A percentile compares a stretch with the other conserved stretches of the same genome.
phyloP scores from a whole-genome alignment of 371 early-diverging fungal genomes.

The Smittium culicis region DNA sequence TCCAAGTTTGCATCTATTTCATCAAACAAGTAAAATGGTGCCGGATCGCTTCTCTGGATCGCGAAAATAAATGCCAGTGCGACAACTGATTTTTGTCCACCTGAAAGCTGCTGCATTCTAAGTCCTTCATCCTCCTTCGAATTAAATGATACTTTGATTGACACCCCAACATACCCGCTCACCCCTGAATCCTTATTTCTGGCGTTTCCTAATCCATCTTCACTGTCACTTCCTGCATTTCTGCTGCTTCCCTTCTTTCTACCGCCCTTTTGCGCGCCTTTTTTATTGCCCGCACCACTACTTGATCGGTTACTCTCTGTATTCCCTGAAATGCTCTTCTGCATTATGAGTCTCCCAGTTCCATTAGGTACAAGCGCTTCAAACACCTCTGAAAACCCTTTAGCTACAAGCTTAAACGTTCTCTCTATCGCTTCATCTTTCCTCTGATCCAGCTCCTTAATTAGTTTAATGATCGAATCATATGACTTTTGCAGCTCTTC shows the following conservation, averaged over 20 bases:
- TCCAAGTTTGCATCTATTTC: conserved; percentile 99
- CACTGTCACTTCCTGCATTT: conserved; percentile 17
- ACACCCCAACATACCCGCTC: conserved; percentile 76
- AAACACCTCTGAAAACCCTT: conserved; percentile 77
- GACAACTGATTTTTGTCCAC: conserved; percentile 98
- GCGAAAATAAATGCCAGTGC: conserved; percentile 97
- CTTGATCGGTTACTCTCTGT: background rate
- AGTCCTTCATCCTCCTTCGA: conserved; percentile 68
- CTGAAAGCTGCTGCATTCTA: conserved; percentile 90
- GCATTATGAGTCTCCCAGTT: conserved; percentile 72
- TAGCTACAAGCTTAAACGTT: conserved; percentile 85
- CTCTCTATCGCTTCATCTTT: conserved; percentile 95
- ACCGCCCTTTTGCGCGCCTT: background rate
- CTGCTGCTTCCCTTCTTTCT: background rate
- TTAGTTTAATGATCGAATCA: conserved; percentile 67
- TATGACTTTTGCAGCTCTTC: conserved; percentile 74
- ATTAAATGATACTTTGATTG: conserved; percentile 82
- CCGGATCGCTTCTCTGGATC: conserved; percentile 96
- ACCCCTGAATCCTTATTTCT: conserved; percentile 17
- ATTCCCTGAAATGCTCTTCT: conserved; percentile 25
- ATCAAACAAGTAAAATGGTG: conserved; percentile 99
- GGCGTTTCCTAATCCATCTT: conserved; percentile 15
- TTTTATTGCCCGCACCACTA: background rate
- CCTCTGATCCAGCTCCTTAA: conserved; percentile 76
- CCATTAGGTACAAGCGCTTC: conserved; percentile 83